phyloP scores from a whole-genome alignment of 75 land plant genomes.

The Picea glauca region DNA sequence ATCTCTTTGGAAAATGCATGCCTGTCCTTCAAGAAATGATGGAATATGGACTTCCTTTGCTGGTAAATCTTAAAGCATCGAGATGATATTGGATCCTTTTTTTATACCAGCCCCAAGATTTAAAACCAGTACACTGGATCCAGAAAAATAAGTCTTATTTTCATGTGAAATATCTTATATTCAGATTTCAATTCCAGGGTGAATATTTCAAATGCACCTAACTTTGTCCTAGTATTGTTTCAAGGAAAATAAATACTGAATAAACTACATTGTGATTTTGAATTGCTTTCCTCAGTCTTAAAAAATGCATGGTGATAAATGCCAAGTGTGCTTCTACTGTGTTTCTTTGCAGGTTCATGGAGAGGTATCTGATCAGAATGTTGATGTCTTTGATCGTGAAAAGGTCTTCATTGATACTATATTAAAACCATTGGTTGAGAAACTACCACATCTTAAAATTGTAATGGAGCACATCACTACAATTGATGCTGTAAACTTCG shows the following conservation, averaged over 20 bases:
- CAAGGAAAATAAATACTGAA: no score
- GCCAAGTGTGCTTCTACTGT: not conserved
- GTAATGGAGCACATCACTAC: slow-evolving; percentile 99
- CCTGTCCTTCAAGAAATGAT: slow-evolving; percentile 91
- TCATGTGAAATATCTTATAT: not conserved
- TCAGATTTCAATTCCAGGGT: not conserved
- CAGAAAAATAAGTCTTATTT: not conserved
- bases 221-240: no score
- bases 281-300: not conserved
- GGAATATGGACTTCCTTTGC: slow-evolving; percentile 74
- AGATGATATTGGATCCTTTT: not conserved
- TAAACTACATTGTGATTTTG: not conserved
- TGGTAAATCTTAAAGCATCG: slow-evolving; percentile 45
- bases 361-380: slow-evolving; percentile 55
- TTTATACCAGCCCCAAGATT: not conserved
- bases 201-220: not conserved
- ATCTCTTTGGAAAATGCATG: slow-evolving; percentile 90
- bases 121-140: not conserved
- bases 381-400: slow-evolving; percentile 94
- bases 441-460: slow-evolving; percentile 73
- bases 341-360: slow-evolving; percentile 56
- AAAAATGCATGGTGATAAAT: not conserved
- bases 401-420: slow-evolving; percentile 77
- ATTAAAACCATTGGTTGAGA: slow-evolving; percentile 60
- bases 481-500: slow-evolving; percentile 79